Evolutionary conservation across 129 eudicot genomes (phyloP), one percentile per base, ranked within the genome.

Genomic region (Lactuca sativa): DNA sequence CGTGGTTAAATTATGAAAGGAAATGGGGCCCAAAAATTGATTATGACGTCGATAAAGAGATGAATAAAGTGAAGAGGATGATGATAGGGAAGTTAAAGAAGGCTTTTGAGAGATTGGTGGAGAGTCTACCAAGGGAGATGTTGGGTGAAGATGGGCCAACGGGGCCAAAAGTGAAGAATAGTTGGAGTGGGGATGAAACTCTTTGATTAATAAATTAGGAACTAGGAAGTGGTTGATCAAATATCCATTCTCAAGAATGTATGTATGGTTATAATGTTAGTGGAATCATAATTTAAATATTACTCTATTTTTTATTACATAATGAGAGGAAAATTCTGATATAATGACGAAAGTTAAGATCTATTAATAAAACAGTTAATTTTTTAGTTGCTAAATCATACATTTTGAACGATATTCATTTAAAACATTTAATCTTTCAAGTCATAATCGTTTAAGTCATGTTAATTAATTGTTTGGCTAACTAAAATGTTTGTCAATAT

Each of bases 141-240:
- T 69, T 86, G 71, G 96, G 92, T 52, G 92, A 89, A 70, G 90
- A 89, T 70, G 96, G 96, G 31, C 96, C 96, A 13, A 82, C 84
- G 47, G 96, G 96, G 3, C 92, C 96, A 16, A 89, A 89, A 64
- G 82, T 64, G 33, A 89, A 89, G 56, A 76, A 10, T 10, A 86
- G 70, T 75, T 89, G 96, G 96, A 62, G 59, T 80, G 92, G 92
- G 34, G 67, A 78, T 71, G 82, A 78, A 69, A 53, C 34, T 17
- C 69, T 59, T 53, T 74, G 59, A 58, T 66, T 56, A 6, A 47
- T 21, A 38, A 5, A 61, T 78, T 48, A 41, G 25, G 13, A 41
- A 49, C 3, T 71, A 68, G 38, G 54, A 52, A 61, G 75, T 76
- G 80, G 80, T 69, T 76, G 65, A 69, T 68, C 70, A 76, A 76